Evolutionary conservation across 768 basidiomycete species (phyloP), one percentile per base, ranked within the genome.

Genomic region (Phlebiopsis gigantea): DNA sequence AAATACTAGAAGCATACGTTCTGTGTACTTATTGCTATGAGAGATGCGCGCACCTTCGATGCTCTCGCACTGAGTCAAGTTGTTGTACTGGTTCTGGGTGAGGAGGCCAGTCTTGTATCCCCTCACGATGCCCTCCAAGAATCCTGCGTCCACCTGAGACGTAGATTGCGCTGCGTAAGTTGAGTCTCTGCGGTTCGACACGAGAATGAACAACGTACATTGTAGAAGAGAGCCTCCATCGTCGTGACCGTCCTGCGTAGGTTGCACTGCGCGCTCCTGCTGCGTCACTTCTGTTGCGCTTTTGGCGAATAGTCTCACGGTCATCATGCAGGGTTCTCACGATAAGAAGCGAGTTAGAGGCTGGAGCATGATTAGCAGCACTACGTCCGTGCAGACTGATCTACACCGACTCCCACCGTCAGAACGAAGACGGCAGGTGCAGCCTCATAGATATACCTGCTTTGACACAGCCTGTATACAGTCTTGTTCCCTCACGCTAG

Each of bases 31-130:
- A 3, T 39, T 2, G 12, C 8, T 17, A 45, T 19, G 2, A 7
- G 44, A 45, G 44, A 19, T 24, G 12, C n/a, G 62, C 77, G 53
- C 63, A 93, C 96, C 96, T 78, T 98, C 97, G 28, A 98, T 80
- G 25, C 84, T 92, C 74, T 99, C 97, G 81, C 97, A 98, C 73
- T 99, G 97, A 4, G 90, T 89, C 69, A 99, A 74, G 73, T 93
- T 98, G 67, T 85, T 79, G 72, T 98, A 99, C 69, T 96, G 92
- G 65, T 77, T 81, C 70, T 93, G 91, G 48, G 85, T 87, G 45
- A 99, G 80, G 58, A 98, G 85, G 25, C 93, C 95, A 45, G 89
- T 84, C 73, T 93, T 96, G 84, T 94, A 98, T 8, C 97, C 97
- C 62, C 96, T 76, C 28, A 92, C 81, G 41, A 92, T 85, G 22